Base-by-base conservation (phyloP, 1,139 yeast species). In the Candida neerlandica region DNA sequence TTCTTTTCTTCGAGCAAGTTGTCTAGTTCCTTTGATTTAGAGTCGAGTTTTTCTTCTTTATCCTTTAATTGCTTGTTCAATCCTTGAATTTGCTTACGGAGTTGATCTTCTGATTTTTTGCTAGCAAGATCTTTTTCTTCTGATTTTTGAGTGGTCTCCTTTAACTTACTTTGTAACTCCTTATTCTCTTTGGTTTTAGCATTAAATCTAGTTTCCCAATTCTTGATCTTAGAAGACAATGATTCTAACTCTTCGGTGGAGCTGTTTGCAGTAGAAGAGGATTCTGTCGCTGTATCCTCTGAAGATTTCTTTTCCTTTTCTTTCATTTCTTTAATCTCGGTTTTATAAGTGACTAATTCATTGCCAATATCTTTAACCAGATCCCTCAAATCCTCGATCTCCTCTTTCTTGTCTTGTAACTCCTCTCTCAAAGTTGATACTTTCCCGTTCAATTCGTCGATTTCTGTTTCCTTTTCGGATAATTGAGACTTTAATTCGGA, bases 321-420 rank as follows among this genome's bases (percentile, higher is more conserved):
- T 48, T 57, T 62, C 48, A 62, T 57, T 14, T 56, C 60, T 48
- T 71, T 69, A 16, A 71, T 52, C 50, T 72, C 58, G 38, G 79
- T 84, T 52, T 74, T 74, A 0, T 84, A 75, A 1, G 73, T 70
- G 0, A 89, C 95, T 23, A 89, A 71, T 46, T 89, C 95, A 58
- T 86, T 81, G 1, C 96, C 96, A 18, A 90, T 77, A 45, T 81
- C 82, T 56, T 79, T 80, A 45, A 90, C 66, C 87, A 84, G 86
- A 51, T 89, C 96, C 55, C 85, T 78, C 47, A 87, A 74, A 44
- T 70, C 71, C 37, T 81, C 85, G 19, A 83, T 70, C 54, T 85
- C 88, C 45, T 82, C 86, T 7, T 57, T 52, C 51, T 76, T 77
- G 29, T 62, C 51, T 33, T 60, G 57, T 30, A 69, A 55, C 6